Conservation (phyloP, 768 basidiomycete genomes). For the Trametes sanguinea region DNA sequence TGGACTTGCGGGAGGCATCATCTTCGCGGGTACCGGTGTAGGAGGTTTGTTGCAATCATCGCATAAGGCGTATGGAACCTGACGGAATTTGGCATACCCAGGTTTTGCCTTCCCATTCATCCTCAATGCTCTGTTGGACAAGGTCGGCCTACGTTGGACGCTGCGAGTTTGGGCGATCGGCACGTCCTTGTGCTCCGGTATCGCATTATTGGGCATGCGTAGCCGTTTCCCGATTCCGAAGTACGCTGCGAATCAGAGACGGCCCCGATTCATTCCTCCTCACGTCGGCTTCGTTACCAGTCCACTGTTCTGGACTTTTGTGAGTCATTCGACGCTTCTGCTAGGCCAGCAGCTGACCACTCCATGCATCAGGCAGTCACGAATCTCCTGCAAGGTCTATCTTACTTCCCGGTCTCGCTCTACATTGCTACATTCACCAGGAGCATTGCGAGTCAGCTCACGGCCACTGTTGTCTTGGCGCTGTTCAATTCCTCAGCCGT, state of each 20-base stretch:
- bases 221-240: constrained; percentile 22
- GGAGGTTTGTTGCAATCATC: constrained; percentile 8
- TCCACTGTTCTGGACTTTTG: constrained; percentile 22
- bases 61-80: too few species aligned
- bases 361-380: constrained; percentile 5
- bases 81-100: background rate
- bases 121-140: constrained; percentile 19
- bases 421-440: constrained; percentile 24
- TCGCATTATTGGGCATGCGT: constrained; percentile 18
- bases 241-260: background rate
- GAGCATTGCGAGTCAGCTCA: constrained; percentile 18
- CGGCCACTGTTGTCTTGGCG: constrained; percentile 23
- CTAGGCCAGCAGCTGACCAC: background rate
- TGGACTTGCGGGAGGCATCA: constrained; percentile 24
- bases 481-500: constrained; percentile 27
- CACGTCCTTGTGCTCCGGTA: constrained; percentile 10
- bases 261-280: constrained; percentile 18
- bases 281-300: constrained; percentile 16
- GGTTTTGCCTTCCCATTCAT: constrained; percentile 26
- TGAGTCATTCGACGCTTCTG: background rate
- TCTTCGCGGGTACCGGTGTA: constrained; percentile 25
- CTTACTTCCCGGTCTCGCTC: constrained; percentile 28
- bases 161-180: constrained; percentile 22
- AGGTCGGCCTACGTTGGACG: constrained; percentile 25
- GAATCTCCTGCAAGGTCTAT: constrained; percentile 24